Evolutionary conservation across 2,329 filamentous ascomycete species (phyloP).

Genomic region (Nothophaeocryptopus gaeumannii): DNA sequence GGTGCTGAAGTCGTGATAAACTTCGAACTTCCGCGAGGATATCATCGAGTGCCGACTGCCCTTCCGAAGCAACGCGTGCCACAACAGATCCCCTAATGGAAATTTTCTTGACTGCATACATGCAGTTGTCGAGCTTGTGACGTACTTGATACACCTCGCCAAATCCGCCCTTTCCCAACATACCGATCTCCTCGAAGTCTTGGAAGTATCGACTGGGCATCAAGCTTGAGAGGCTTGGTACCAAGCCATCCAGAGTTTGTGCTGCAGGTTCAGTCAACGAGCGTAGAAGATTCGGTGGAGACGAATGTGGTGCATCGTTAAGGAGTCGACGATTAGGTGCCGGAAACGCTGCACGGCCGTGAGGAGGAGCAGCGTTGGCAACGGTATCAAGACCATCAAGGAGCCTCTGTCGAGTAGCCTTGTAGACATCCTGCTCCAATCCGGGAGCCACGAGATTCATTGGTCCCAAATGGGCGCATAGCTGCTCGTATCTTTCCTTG

Average conservation of each 20-base stretch:
- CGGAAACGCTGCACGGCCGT: conserved; percentile 7
- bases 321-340: conserved; percentile 21
- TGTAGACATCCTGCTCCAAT: conserved; percentile 37
- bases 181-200: conserved; percentile 53
- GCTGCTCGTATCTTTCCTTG: conserved; percentile 38
- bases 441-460: conserved; percentile 37
- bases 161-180: conserved; percentile 64
- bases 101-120: conserved; percentile 67
- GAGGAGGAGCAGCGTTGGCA: conserved; percentile 5
- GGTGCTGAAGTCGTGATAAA: conserved; percentile 61
- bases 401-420: conserved; percentile 35
- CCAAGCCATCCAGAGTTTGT: conserved; percentile 13
- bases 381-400: conserved; percentile 39
- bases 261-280: conserved; percentile 3
- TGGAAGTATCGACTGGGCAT: conserved; percentile 46
- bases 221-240: conserved; percentile 23
- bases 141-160: conserved; percentile 56
- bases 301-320: conserved; percentile 11
- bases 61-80: conserved; percentile 49
- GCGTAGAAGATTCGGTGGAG: not conserved
- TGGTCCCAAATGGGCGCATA: conserved; percentile 38
- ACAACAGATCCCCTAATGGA: conserved; percentile 49
- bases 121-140: conserved; percentile 59
- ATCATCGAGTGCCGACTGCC: conserved; percentile 53
- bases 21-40: conserved; percentile 61